Evolutionary conservation across 2,329 filamentous ascomycete genomes (phyloP), one percentile per base, ranked within the genome.

Genomic region (Aspergillus aculeatinus): DNA sequence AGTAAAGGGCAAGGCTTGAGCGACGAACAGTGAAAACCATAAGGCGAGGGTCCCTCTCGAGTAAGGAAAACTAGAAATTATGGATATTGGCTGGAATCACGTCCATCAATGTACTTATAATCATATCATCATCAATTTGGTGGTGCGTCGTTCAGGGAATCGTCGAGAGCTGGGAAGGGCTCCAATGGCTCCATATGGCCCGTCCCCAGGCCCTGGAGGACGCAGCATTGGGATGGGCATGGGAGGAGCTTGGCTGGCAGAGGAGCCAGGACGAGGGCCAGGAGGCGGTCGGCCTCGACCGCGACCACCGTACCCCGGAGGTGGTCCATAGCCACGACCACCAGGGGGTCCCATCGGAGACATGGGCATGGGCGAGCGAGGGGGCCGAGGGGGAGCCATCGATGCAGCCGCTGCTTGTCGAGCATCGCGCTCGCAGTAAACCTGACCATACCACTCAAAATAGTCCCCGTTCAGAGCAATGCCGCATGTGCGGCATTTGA

Each of bases 401-500:
- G 75, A 62, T 66, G 75, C 66, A 65, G 77, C 68, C 49, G 77
- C 78, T n/a, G 80, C 81, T 58, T 82, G 80, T 74, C 87, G 88
- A 4, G 92, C 93, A 73, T 98, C 92, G 49, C 88, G 86, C 76
- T 98, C 94, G 75, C 94, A 99, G 72, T 90, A 96, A 0, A 90
- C 86, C 49, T 81, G 83, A 25, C 91, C 91, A 47, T 86, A 87
- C 66, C 96, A 89, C 74, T 98, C 93, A 69, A 95, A 97, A 74
- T 98, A 98, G 63, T 95, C 94, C 49, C 94, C 89, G 21, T 85
- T 84, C 12, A 98, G 81, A 2, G 89, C 86, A 51, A 86, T 77
- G 33, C 87, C 85, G 72, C 94, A 98, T 66, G 80, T 81, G 49
- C 84, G 83, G 72, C 95, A 98, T 52, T 87, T 88, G 77, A 99